Conservation (phyloP, 495 filamentous ascomycete genomes). For the Talaromyces stipitatus region DNA sequence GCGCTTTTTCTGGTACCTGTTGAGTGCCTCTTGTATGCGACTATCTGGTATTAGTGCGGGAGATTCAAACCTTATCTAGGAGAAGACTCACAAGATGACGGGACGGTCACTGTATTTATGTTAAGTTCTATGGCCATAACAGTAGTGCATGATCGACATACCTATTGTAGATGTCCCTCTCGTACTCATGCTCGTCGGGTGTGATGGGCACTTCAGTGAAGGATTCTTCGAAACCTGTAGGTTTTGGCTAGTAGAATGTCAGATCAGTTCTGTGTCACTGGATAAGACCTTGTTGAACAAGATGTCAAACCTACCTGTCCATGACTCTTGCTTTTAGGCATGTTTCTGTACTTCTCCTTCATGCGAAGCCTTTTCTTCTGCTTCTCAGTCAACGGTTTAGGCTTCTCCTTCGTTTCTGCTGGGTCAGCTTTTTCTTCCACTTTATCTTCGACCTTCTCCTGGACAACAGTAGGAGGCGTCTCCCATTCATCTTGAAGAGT, state of each 20-base stretch:
- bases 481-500: neutral
- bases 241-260: slow-evolving; percentile 24
- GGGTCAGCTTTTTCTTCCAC: neutral
- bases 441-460: neutral
- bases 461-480: neutral
- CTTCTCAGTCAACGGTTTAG: neutral
- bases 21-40: slow-evolving; percentile 80
- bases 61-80: neutral
- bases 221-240: slow-evolving; percentile 64
- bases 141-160: slow-evolving; percentile 23
- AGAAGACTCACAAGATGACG: slow-evolving; percentile 29
- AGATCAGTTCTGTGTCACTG: neutral
- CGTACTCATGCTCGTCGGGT: slow-evolving; percentile 52
- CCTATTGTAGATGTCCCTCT: slow-evolving; percentile 50
- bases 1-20: slow-evolving; percentile 68
- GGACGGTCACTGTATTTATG: slow-evolving; percentile 26
- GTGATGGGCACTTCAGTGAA: slow-evolving; percentile 73
- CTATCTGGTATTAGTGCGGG: slow-evolving; percentile 27
- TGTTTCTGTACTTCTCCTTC: slow-evolving; percentile 26
- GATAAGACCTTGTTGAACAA: neutral
- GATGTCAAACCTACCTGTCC: slow-evolving; percentile 23
- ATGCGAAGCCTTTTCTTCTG: slow-evolving; percentile 10
- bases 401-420: neutral
- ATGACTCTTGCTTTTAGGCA: slow-evolving; percentile 37
- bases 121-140: slow-evolving; percentile 2